Conservation (phyloP, 202 grass and related monocot genomes). For the Panicum virgatum region DNA sequence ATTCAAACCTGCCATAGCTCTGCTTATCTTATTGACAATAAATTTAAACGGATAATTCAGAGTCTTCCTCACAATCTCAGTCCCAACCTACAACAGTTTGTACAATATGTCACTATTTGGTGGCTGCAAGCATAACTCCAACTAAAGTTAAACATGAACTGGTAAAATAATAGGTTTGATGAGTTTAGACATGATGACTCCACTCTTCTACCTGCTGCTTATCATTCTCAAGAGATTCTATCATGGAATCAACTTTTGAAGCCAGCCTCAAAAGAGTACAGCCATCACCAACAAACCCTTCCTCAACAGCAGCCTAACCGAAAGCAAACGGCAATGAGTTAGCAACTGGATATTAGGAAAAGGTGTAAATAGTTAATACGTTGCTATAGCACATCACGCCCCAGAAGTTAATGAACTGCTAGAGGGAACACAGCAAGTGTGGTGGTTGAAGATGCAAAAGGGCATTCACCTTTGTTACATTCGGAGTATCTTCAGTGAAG, state of each 20-base stretch:
- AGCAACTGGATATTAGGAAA: background rate
- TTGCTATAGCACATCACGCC: slow-evolving; percentile 9
- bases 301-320: slow-evolving; percentile 41
- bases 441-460: slow-evolving; percentile 3
- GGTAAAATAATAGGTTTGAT: slow-evolving; percentile 14
- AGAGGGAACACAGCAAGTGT: background rate
- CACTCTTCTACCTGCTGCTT: slow-evolving; percentile 40
- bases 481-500: slow-evolving; percentile 35
- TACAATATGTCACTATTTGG: background rate
- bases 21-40: slow-evolving; percentile 27
- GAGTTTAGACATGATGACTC: slow-evolving; percentile 14
- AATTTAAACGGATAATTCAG: slow-evolving; percentile 33
- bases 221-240: slow-evolving; percentile 41
- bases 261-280: slow-evolving; percentile 48
- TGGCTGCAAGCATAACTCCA: slow-evolving; percentile 19
- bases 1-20: slow-evolving; percentile 25
- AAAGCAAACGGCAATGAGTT: background rate
- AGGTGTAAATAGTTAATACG: slow-evolving; percentile 15
- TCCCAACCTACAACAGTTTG: slow-evolving; percentile 21
- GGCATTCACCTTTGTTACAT: slow-evolving; percentile 37
- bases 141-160: slow-evolving; percentile 20
- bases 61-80: slow-evolving; percentile 35
- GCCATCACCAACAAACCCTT: slow-evolving; percentile 42
- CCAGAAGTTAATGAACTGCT: slow-evolving; percentile 7
- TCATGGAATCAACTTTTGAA: slow-evolving; percentile 43